Evolutionary conservation across 2,329 filamentous ascomycete genomes (phyloP).

Genomic region (Colletotrichum tamarilloi): DNA sequence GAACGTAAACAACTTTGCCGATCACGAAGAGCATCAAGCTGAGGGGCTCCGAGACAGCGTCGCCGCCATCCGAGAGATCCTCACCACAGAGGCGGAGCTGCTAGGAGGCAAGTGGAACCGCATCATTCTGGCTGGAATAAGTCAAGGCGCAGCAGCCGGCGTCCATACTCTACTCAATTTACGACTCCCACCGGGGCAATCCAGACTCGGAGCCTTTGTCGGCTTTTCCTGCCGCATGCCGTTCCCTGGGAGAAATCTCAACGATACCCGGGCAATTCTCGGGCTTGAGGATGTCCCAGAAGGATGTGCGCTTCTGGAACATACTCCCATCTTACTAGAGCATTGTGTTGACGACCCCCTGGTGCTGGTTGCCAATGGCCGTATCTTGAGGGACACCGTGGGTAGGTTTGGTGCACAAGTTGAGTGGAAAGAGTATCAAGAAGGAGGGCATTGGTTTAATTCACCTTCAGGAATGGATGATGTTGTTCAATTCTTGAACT

Average conservation of each 20-base stretch:
- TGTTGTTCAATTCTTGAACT: constrained; percentile 46
- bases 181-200: constrained; percentile 35
- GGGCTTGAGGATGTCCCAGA: constrained; percentile 39
- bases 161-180: constrained; percentile 51
- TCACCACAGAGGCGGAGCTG: constrained; percentile 47
- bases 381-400: constrained; percentile 48
- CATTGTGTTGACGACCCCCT: constrained; percentile 58
- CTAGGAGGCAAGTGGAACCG: constrained; percentile 51
- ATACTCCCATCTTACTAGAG: constrained; percentile 57
- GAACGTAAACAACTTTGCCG: constrained; percentile 51
- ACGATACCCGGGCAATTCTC: constrained; percentile 46
- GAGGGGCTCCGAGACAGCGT: constrained; percentile 54
- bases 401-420: constrained; percentile 50
- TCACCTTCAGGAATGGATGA: constrained; percentile 56
- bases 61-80: constrained; percentile 43
- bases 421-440: constrained; percentile 53
- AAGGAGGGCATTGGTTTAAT: constrained; percentile 58
- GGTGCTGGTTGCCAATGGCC: constrained; percentile 51
- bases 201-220: constrained; percentile 47
- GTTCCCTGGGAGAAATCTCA: constrained; percentile 46
- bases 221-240: constrained; percentile 51
- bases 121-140: constrained; percentile 58
- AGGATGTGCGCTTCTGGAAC: constrained; percentile 46
- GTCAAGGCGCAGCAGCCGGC: constrained; percentile 56
- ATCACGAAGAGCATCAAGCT: constrained; percentile 55